Base-by-base conservation (phyloP, 2,329 filamentous ascomycete genomes). In the Fusarium redolens region DNA sequence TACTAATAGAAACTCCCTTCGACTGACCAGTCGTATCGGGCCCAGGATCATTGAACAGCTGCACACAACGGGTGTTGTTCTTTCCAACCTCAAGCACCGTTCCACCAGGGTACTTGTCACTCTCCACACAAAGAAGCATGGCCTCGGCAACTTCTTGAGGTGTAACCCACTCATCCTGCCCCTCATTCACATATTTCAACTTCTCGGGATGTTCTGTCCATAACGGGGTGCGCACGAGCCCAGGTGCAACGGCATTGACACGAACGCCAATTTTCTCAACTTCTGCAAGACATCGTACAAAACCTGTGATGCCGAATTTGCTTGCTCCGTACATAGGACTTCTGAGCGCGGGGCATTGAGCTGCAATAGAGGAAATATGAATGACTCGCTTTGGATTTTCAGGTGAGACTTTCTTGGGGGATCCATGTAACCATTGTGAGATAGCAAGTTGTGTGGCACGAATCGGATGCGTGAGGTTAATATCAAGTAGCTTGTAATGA, bases 191-290 rank as follows among this genome's bases (percentile, higher is more conserved):
- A 41, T 79, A 79, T 20, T 75, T 73, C 22, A 85, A 65, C 69
- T 85, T 86, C 69, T 86, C 84, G 0, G 83, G 82, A 40, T 85
- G 68, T 4, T 86, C 85, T 0, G 77, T 82, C 83, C 85, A 86
- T 6, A 87, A 66, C 5, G 85, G 85, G 3, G 86, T 87, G 12
- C 78, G 74, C 1, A 86, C 82, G 2, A 85, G 56, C 0, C 83
- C 85, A 0, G 85, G 86, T 0, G 85, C 84, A 0, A 87, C 83
- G 0, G 81, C 84, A 51, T 78, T 83, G 38, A 87, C 83, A 1
- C 83, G 75, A 22, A 87, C 80, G 0, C 80, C 78, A 4, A 77
- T 61, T 2, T 65, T 58, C 28, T 86, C 82, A 8, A 87, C 70
- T 1, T 64, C 63, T 0, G 79, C 81, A 0, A 87, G 71, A n/a